Conservation (phyloP, 257 asterid species). For the Sherardia arvensis region DNA sequence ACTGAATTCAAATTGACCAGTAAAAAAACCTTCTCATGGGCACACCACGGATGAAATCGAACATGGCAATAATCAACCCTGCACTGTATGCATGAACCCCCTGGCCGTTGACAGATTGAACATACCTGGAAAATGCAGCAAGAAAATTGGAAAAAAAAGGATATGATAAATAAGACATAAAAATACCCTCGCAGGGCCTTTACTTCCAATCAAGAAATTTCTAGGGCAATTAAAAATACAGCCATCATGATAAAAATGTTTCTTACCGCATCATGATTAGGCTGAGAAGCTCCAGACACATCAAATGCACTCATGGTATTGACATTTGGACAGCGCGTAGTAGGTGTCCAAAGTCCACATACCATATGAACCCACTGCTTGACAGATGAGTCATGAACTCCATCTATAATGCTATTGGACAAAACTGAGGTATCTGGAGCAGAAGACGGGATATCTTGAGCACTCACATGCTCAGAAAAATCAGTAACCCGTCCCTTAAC, state of each 20-base stretch:
- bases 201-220: neutral
- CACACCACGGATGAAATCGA: slow-evolving; percentile 30
- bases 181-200: neutral
- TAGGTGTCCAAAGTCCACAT: slow-evolving; percentile 31
- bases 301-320: slow-evolving; percentile 25
- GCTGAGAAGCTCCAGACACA: slow-evolving; percentile 18
- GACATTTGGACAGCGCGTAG: slow-evolving; percentile 20
- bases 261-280: slow-evolving; percentile 13
- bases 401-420: slow-evolving; percentile 16
- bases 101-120: slow-evolving; percentile 22
- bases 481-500: neutral
- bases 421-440: neutral
- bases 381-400: slow-evolving; percentile 15
- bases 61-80: slow-evolving; percentile 18
- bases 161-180: no score
- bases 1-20: neutral
- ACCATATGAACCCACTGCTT: slow-evolving; percentile 31
- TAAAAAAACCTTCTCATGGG: slow-evolving; percentile 23
- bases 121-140: slow-evolving; percentile 18
- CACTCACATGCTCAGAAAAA: slow-evolving; percentile 6
- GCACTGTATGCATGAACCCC: slow-evolving; percentile 26
- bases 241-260: no score
- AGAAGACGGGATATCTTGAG: slow-evolving; percentile 2
- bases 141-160: no score
- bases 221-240: neutral